A percentile compares a stretch with the other conserved stretches of the same genome.
Conservation (phyloP, 148 eudicot genomes). For the Limonium bicolor region DNA sequence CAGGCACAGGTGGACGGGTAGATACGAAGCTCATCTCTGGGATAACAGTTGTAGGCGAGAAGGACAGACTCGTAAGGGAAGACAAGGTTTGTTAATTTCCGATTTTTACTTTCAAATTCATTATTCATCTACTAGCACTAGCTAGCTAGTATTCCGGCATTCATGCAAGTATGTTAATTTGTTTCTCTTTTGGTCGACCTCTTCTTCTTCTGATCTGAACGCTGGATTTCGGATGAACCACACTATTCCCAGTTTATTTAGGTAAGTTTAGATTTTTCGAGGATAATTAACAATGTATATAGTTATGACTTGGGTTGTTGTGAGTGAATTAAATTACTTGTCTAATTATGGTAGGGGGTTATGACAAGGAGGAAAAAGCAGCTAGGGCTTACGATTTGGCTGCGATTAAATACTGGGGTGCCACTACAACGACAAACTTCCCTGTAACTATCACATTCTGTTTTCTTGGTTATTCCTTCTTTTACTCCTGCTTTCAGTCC, state of each 20-base stretch:
- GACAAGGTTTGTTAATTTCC: constrained; percentile 53
- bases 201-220: too few relatives aligned
- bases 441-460: constrained; percentile 38
- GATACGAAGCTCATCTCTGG: constrained; percentile 98
- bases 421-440: constrained; percentile 89
- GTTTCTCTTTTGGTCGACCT: constrained; percentile 10
- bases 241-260: constrained; percentile 65
- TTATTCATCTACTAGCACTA: background rate
- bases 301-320: too few relatives aligned
- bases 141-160: background rate
- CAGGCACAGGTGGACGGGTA: constrained; percentile 98
- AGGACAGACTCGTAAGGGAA: constrained; percentile 93
- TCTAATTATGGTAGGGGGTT: constrained; percentile 48
- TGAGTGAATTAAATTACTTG: too few relatives aligned
- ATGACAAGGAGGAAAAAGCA: constrained; percentile 99
- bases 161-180: constrained; percentile 8
- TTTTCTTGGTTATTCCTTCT: background rate
- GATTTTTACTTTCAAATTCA: background rate
- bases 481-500: too few relatives aligned
- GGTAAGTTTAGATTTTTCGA: constrained; percentile 67
- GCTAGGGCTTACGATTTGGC: constrained; percentile 97
- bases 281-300: background rate
- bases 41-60: constrained; percentile 96
- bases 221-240: too few relatives aligned
- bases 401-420: constrained; percentile 95